These are phyloP conservation scores for Polytolypa hystricis DNA, from an alignment of 2,329 filamentous ascomycete species.

Conservation along the genomic window DNA sequence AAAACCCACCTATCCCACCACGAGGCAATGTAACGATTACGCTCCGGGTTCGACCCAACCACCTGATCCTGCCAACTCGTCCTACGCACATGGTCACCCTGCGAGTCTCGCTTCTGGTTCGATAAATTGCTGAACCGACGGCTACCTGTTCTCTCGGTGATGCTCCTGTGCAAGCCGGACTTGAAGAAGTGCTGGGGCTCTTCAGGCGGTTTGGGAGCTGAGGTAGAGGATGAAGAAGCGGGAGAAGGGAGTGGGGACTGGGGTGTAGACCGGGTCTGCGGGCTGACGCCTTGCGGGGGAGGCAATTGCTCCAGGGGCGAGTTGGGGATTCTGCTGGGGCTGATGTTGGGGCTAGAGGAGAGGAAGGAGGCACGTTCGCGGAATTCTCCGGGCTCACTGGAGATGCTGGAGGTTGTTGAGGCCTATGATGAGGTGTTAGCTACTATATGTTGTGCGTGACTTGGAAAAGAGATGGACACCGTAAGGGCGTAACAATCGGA, in stretches of 20 bases:
- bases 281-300: no score
- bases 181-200: not conserved
- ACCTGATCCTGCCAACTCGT: slow-evolving; percentile 37
- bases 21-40: slow-evolving; percentile 26
- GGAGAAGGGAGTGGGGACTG: slow-evolving; percentile 2
- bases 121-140: slow-evolving; percentile 27
- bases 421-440: slow-evolving; percentile 12
- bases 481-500: not conserved
- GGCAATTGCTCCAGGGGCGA: no score
- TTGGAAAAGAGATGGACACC: not conserved
- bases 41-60: slow-evolving; percentile 13
- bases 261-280: no score
- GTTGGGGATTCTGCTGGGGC: no score
- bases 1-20: slow-evolving; percentile 29
- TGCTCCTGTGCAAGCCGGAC: no score
- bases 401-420: slow-evolving; percentile 18
- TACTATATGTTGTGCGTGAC: not conserved
- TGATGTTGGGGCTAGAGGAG: not conserved
- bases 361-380: no score
- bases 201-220: not conserved
- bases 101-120: slow-evolving; percentile 33
- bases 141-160: no score
- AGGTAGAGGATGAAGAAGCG: not conserved
- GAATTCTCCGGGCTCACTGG: slow-evolving; percentile 9
- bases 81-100: slow-evolving; percentile 27